Evolutionary conservation across 768 basidiomycete genomes (phyloP), one percentile per base, ranked within the genome.

Genomic region (Leucocoprinus birnbaumii): DNA sequence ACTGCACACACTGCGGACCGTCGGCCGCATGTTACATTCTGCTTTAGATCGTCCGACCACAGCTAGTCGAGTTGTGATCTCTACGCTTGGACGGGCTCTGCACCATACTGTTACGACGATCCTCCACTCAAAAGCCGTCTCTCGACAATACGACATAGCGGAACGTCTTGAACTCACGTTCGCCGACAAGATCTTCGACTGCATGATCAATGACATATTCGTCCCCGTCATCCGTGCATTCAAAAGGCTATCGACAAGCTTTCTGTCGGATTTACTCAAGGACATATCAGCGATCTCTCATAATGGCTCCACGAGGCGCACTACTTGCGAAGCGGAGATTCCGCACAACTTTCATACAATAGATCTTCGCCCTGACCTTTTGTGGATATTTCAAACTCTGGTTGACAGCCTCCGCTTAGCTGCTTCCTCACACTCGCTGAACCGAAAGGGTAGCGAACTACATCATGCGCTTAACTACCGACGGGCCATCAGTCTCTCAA

Each of bases 311-410:
- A 25, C 19, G 19, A 27, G 13, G 38, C 31, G 31, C 11, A 31
- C 31, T 11, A 5, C 31, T 31, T 11, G 31, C 31, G 31, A 31
- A 5, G 31, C 38, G 24, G 38, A 55, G 24, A 48, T 6, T 13
- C n/a, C 45, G 31, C 47, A 18, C 22, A 18, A 48, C 21, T 11
- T 38, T 18, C 22, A 19, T 37, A n/a, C 22, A 10, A 18, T 40
- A 22, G 54, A 55, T n/a, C 35, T 48, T 8, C 54, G 54, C 24
- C 54, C 38, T n/a, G 54, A 48, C 27, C 38, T 55, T 42, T 35
- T 55, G 47, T 8, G 54, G 37, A 16, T 55, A 9, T 55, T 48
- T 37, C 38, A 49, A 49, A 41, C 40, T 3, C 54, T 55, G 7
- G 47, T 55, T 13, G 40, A 35, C 19, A 22, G 38, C 26, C 41